Evolutionary conservation across 78 protist genomes (phyloP).

Genomic region (Bigelowiella natans): DNA sequence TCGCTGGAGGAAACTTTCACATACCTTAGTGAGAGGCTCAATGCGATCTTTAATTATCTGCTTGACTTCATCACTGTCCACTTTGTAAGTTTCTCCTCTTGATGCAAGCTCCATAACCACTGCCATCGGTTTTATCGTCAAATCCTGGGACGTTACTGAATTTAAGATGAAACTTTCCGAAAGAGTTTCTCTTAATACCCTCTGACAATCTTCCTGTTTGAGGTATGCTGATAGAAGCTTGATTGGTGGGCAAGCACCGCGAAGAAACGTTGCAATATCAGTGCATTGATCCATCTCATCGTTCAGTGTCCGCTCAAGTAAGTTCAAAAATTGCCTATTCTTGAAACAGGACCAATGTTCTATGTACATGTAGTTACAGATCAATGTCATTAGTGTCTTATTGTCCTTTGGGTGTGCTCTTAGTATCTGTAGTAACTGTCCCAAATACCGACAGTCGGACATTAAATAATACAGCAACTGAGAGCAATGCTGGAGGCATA

Average conservation of each 20-base stretch:
- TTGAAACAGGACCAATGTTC: neutral
- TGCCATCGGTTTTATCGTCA: neutral
- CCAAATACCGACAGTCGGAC: neutral
- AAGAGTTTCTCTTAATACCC: neutral
- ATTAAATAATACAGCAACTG: neutral
- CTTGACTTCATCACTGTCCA: neutral
- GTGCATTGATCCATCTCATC: neutral
- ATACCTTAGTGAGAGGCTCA: neutral
- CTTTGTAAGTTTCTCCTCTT: neutral
- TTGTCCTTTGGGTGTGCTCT: neutral
- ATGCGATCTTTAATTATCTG: neutral
- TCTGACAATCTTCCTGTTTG: neutral
- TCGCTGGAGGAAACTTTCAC: neutral
- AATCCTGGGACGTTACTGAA: neutral
- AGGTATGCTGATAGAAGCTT: neutral
- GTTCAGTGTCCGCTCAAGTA: neutral
- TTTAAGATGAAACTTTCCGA: neutral
- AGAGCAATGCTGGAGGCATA: neutral
- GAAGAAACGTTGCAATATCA: neutral
- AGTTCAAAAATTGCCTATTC: neutral
- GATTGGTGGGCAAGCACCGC: neutral
- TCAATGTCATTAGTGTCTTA: neutral
- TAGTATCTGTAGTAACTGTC: neutral
- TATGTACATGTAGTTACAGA: neutral
- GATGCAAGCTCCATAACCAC: neutral